Evolutionary conservation across 2,329 filamentous ascomycete species (phyloP), one percentile per base, ranked within the genome.

Genomic region (Clonostachys chloroleuca): DNA sequence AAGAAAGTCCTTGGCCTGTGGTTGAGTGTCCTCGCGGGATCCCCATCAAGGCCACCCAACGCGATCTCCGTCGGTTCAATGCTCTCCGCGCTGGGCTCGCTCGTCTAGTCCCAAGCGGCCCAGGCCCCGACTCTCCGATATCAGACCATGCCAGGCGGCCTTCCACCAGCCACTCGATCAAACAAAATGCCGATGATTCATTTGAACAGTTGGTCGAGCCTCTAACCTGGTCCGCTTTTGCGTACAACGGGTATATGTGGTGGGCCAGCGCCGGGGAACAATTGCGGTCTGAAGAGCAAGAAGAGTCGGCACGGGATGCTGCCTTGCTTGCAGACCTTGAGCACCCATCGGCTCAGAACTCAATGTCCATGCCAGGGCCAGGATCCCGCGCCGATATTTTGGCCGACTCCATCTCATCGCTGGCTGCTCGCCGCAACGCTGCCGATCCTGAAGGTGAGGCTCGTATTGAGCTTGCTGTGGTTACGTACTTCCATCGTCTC

Each of bases 201-300:
- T 68, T 77, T 20, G 80, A 84, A 48, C 64, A 67, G 46, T 71
- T 85, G 40, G 71, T 84, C 30, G 83, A 87, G 57, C 83, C 83
- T 2, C 62, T 78, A 39, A 84, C 77, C 40, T 87, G 84, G 89
- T 76, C 86, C 1, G 83, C 86, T 2, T 77, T 92, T 24, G 89
- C 89, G 6, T 94, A 92, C 66, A 82, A 80, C 47, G 84, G 86
- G 20, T 92, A 92, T 70, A 89, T 92, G 79, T 94, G 89, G 89
- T 94, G 89, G 89, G 88, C 89, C 3, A 89, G 85, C 14, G 87
- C 89, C 0, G 89, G 88, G 49, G 89, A 94, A 65, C 80, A 86
- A 63, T 70, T 78, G 8, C 74, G 78, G 16, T 73, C 79, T 44
- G 78, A 81, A 45, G 78, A 84, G 52, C 74, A 78, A 17, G 81